phyloP scores from a whole-genome alignment of 164 flowering plant species.

The Annona cherimola region DNA sequence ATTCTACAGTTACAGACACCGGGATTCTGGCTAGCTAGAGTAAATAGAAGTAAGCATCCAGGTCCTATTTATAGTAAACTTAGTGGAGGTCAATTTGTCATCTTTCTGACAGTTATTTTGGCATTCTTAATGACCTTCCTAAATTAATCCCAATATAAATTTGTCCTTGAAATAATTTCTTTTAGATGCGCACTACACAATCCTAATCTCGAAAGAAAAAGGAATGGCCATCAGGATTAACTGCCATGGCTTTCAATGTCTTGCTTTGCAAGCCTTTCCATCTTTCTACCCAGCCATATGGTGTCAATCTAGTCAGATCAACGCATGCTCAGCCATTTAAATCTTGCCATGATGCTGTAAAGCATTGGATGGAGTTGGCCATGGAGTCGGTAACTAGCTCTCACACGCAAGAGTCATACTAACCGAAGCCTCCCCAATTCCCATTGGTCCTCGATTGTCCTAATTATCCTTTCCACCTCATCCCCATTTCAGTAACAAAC shows the following conservation, averaged over 20 bases:
- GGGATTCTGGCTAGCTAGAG: not conserved
- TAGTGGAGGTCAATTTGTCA: not conserved
- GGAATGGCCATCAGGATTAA: not conserved
- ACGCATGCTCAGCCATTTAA: not conserved
- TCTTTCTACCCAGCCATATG: not conserved
- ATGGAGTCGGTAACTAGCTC: not conserved
- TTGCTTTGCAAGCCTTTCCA: not conserved
- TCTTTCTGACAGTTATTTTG: not conserved
- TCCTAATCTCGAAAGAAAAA: not conserved
- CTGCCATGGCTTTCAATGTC: not conserved
- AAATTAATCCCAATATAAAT: too few relatives aligned
- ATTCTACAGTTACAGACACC: not conserved
- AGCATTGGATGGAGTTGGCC: not conserved
- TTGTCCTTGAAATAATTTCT: not conserved
- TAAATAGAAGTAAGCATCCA: not conserved
- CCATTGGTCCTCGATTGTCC: not conserved
- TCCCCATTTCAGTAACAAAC: not conserved
- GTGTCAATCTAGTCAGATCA: not conserved
- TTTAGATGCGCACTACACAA: not conserved
- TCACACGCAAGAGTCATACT: conserved; percentile 1
- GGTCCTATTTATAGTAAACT: not conserved
- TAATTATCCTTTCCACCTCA: not conserved
- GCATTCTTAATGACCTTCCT: not conserved
- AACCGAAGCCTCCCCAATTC: not conserved
- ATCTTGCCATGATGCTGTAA: conserved; percentile 7